Conservation (phyloP, 73 alveolate species). For the Loxodes magnus region DNA sequence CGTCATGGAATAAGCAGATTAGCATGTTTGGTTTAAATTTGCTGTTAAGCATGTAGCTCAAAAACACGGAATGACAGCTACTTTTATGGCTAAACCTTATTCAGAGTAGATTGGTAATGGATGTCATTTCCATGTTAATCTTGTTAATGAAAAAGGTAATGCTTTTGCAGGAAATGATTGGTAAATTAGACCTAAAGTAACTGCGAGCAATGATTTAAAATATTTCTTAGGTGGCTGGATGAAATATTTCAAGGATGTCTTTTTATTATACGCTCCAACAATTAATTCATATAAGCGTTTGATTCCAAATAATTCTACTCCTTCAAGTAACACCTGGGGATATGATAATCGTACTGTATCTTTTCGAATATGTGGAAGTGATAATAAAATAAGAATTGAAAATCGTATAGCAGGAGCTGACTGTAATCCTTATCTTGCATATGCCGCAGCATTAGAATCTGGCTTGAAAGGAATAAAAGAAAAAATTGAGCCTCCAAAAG, state of each 20-base stretch:
- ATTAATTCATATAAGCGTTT: constrained; percentile 1
- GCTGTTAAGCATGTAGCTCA: no score
- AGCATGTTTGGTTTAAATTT: no score
- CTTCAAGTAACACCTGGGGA: constrained; percentile 1
- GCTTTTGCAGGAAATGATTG: neutral
- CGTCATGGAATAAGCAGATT: no score
- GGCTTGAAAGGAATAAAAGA: neutral
- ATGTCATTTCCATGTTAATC: neutral
- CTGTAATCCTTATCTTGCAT: neutral
- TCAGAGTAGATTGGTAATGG: neutral
- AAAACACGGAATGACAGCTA: neutral
- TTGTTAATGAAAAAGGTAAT: neutral
- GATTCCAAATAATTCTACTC: neutral
- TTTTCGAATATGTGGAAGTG: neutral
- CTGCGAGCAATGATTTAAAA: neutral
- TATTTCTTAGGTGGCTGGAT: neutral
- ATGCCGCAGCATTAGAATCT: neutral
- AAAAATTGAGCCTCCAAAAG: neutral
- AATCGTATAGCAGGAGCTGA: constrained; percentile 2
- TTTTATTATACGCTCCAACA: neutral
- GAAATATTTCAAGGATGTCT: neutral
- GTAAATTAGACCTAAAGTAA: neutral
- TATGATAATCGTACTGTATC: neutral
- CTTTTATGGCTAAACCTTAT: constrained; percentile 2
- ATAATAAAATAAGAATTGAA: neutral